phyloP scores from a whole-genome alignment of 2,329 filamentous ascomycete genomes.

The Daldinia eschscholtzii region DNA sequence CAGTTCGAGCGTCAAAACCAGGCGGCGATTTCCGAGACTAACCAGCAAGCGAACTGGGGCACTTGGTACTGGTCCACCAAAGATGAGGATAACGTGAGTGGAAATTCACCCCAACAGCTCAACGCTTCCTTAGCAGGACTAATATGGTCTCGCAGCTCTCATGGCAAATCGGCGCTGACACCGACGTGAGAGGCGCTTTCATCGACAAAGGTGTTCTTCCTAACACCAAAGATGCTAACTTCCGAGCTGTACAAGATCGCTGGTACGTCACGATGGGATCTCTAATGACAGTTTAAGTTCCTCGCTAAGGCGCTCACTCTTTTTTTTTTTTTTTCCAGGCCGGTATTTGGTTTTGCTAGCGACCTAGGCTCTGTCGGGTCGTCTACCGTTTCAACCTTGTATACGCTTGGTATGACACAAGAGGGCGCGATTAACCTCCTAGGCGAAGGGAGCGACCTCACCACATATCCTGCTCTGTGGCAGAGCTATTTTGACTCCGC shows the following conservation, averaged over 20 bases:
- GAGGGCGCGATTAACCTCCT: conserved; percentile 82
- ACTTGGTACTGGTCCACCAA: conserved; percentile 78
- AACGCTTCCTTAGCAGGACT: conserved; percentile 20
- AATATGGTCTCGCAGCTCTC: conserved; percentile 61
- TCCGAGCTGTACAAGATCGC: conserved; percentile 74
- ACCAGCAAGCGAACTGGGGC: conserved; percentile 84
- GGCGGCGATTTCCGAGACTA: conserved; percentile 74
- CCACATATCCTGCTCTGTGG: conserved; percentile 80
- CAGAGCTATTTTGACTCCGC: conserved; percentile 75
- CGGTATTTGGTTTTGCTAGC: conserved; percentile 83
- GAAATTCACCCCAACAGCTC: neutral
- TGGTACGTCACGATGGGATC: conserved; percentile 53
- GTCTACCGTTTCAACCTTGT: conserved; percentile 64
- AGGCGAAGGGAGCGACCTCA: conserved; percentile 71
- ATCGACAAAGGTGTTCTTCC: conserved; percentile 70
- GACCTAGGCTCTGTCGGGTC: conserved; percentile 64
- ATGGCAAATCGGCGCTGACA: conserved; percentile 79
- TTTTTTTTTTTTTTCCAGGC: conserved; percentile 59
- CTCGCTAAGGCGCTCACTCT: conserved; percentile 7
- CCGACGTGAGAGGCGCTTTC: conserved; percentile 75
- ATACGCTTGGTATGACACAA: conserved; percentile 83
- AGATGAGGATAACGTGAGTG: conserved; percentile 60
- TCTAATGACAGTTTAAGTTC: neutral
- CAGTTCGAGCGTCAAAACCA: conserved; percentile 71
- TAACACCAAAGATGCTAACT: conserved; percentile 74